Evolutionary conservation across 306 rosid species (phyloP), one percentile per base, ranked within the genome.

Genomic region (Rubus idaeus): DNA sequence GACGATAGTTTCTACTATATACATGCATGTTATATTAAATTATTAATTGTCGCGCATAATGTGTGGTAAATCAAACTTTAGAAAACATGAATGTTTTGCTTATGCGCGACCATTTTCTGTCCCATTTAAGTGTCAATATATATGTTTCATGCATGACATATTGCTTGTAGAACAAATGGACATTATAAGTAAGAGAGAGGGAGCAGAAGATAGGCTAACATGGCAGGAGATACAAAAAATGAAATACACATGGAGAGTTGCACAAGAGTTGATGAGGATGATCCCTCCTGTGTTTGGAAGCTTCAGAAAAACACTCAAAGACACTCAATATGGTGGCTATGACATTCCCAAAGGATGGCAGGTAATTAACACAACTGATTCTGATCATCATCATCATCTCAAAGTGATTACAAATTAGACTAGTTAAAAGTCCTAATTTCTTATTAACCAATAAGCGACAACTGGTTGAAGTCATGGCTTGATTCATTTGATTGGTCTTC

Each of bases 231-330:
- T 83, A 75, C 85, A 83, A 79, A 77, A 83, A 80, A 88, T 88
- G 91, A 83, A 88, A 71, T 88, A 85, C 75, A 85, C 91, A 44
- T 85, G 89, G 89, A 78, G 85, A 77, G 88, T 88, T 77, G 88
- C 91, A 42, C 82, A 81, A n/a, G 91, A 85, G 73, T 16, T 88
- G 80, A 83, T 85, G 89, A 83, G 88, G 55, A 67, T 83, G 76
- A 79, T 85, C 61, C 86, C 91, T 62, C 86, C 82, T 68, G 79
- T 83, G 56, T 83, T 88, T 77, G 89, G 89, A 8, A 63, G 71
- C 41, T 88, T 85, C 44, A 83, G 88, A 45, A 85, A 77, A 83
- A 76, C 85, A 74, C 76, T 83, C 66, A 77, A 81, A 74, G 86
- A 83, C 81, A 83, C 68, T 41, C 70, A 75, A 70, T 85, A 53